Evolutionary conservation across 306 rosid species (phyloP).

Genomic region (Quercus agrifolia): DNA sequence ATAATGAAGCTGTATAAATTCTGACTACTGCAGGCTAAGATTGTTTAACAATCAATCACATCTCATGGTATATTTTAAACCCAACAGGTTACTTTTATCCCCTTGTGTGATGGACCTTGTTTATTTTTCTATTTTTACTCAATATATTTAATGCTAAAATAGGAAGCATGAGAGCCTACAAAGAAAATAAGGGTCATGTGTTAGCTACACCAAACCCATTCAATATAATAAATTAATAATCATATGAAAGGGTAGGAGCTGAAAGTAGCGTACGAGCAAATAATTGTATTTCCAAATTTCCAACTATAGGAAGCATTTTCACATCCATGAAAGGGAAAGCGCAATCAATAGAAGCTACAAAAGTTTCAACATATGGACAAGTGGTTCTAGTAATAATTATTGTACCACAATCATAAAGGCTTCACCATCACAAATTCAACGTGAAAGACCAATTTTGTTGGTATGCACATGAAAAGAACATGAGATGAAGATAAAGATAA

Average conservation of each 20-base stretch:
- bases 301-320: not conserved
- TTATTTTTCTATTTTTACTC: not conserved
- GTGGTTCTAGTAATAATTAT: not conserved
- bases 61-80: too few species aligned
- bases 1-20: too few species aligned
- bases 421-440: not conserved
- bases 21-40: too few species aligned
- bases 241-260: not conserved
- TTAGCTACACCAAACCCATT: not conserved
- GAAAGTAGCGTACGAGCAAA: not conserved
- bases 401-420: not conserved
- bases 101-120: too few species aligned
- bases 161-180: not conserved
- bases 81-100: too few species aligned
- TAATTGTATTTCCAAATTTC: not conserved
- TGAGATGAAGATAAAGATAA: not conserved
- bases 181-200: not conserved
- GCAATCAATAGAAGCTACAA: not conserved
- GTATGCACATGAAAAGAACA: not conserved
- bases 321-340: not conserved
- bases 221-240: not conserved
- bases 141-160: not conserved
- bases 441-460: constrained; percentile 27
- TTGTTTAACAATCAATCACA: too few species aligned
- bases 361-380: not conserved